A percentile compares a stretch with the other conserved stretches of the same genome.
Conservation (phyloP, 805 yeast species). For the Komagataella kurtzmanii region DNA sequence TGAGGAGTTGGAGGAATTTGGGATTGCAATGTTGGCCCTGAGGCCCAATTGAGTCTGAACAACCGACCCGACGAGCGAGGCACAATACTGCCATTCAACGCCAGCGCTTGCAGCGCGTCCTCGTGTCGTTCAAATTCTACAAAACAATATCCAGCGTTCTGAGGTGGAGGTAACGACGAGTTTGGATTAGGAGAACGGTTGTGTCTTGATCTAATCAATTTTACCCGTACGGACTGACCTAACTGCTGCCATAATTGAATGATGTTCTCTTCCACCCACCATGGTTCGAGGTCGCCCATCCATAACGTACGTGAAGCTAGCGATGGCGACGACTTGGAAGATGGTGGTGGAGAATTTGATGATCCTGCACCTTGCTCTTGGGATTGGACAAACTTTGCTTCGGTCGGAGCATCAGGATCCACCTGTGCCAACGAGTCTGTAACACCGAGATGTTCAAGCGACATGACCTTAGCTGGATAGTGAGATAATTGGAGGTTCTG, state of each 20-base stretch:
- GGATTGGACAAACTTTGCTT: background rate
- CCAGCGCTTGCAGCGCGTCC: constrained; percentile 56
- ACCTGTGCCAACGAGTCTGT: constrained; percentile 2
- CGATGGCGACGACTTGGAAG: constrained; percentile 33
- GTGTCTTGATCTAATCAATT: constrained; percentile 33
- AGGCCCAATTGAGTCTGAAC: constrained; percentile 74
- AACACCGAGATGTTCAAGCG: constrained; percentile 1
- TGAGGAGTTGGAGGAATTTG: constrained; percentile 67
- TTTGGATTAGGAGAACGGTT: constrained; percentile 13
- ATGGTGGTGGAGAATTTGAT: constrained; percentile 15
- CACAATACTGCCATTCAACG: constrained; percentile 50
- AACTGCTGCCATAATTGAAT: constrained; percentile 47
- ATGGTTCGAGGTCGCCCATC: constrained; percentile 84
- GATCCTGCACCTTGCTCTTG: background rate
- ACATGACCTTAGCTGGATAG: constrained; percentile 1
- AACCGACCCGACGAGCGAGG: constrained; percentile 47
- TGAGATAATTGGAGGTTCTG: background rate
- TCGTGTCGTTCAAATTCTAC: constrained; percentile 58
- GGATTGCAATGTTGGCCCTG: constrained; percentile 64
- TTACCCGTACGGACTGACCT: constrained; percentile 46
- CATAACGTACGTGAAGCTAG: constrained; percentile 59
- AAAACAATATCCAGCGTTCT: constrained; percentile 57
- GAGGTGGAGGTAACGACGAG: constrained; percentile 21
- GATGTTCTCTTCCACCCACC: constrained; percentile 55
- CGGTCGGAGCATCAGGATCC: background rate